These are phyloP conservation scores for Hypoxylon trugodes DNA, from an alignment of 495 filamentous ascomycete genomes.

Conservation along the genomic window DNA sequence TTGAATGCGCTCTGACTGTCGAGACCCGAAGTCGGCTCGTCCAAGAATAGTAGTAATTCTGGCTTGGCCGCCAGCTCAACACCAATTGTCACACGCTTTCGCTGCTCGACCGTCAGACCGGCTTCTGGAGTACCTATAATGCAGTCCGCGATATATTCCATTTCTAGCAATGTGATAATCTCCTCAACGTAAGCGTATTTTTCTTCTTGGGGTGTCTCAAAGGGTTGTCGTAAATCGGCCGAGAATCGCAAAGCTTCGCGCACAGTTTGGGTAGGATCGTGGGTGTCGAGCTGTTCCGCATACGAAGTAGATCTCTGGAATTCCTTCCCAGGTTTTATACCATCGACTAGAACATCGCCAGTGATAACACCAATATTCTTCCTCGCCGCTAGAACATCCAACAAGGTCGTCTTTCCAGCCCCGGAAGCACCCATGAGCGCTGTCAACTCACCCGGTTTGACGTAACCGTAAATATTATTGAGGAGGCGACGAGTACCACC, in stretches of 20 bases:
- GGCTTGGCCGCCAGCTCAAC: slow-evolving; percentile 89
- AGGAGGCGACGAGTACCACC: slow-evolving; percentile 73
- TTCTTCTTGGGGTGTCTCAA: slow-evolving; percentile 69
- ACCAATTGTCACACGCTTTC: slow-evolving; percentile 90
- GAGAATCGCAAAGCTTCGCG: slow-evolving; percentile 87
- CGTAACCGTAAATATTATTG: slow-evolving; percentile 77
- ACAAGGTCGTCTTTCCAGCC: slow-evolving; percentile 85
- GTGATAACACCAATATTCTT: slow-evolving; percentile 81
- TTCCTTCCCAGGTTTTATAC: slow-evolving; percentile 66
- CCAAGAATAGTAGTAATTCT: slow-evolving; percentile 84
- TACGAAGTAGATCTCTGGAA: slow-evolving; percentile 83
- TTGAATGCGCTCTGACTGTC: slow-evolving; percentile 88
- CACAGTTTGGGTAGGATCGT: slow-evolving; percentile 79
- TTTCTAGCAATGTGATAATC: slow-evolving; percentile 80
- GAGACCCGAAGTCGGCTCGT: slow-evolving; percentile 89
- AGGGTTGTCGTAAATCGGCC: slow-evolving; percentile 81
- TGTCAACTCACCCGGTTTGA: slow-evolving; percentile 79
- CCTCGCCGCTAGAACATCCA: slow-evolving; percentile 79
- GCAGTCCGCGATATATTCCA: slow-evolving; percentile 84
- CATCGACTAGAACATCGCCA: slow-evolving; percentile 80
- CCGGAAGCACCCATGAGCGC: slow-evolving; percentile 87
- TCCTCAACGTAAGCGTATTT: slow-evolving; percentile 87
- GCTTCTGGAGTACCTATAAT: slow-evolving; percentile 79
- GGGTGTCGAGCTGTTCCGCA: slow-evolving; percentile 84
- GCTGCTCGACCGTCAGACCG: slow-evolving; percentile 89